These are phyloP conservation scores for Durio zibethinus DNA, from an alignment of 345 rosid genomes.

Conservation along the genomic window DNA sequence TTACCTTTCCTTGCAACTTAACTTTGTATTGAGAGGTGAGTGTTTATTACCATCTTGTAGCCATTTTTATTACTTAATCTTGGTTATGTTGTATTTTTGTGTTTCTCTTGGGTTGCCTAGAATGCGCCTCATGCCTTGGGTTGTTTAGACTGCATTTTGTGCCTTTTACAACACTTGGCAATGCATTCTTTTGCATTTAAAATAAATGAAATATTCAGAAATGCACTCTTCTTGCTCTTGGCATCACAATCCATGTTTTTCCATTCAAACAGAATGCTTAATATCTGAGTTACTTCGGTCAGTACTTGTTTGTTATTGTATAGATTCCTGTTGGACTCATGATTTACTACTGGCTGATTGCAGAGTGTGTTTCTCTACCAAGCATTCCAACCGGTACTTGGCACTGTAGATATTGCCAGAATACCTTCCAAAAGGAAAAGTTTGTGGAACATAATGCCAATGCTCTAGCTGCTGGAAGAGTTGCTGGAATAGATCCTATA, in stretches of 20 bases:
- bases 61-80: not conserved
- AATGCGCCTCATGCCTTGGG: not conserved
- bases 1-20: not conserved
- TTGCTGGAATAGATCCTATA: constrained; percentile 86
- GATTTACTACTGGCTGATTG: constrained; percentile 5
- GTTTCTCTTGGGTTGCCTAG: not conserved
- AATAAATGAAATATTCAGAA: not conserved
- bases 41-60: not conserved
- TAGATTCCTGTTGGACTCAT: constrained; percentile 4
- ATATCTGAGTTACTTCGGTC: not conserved
- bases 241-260: not conserved
- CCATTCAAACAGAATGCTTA: not conserved
- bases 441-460: constrained; percentile 66
- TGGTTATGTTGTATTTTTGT: not conserved
- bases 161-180: not conserved
- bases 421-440: constrained; percentile 58
- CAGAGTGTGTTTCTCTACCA: constrained; percentile 59
- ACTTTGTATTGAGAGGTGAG: not conserved
- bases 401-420: constrained; percentile 77
- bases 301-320: not conserved
- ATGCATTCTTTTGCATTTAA: not conserved
- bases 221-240: not conserved
- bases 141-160: not conserved
- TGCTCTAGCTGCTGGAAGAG: constrained; percentile 89
- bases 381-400: constrained; percentile 63